Evolutionary conservation across 176 grass and related monocot species (phyloP).

Genomic region (barley (Hordeum vulgare)): DNA sequence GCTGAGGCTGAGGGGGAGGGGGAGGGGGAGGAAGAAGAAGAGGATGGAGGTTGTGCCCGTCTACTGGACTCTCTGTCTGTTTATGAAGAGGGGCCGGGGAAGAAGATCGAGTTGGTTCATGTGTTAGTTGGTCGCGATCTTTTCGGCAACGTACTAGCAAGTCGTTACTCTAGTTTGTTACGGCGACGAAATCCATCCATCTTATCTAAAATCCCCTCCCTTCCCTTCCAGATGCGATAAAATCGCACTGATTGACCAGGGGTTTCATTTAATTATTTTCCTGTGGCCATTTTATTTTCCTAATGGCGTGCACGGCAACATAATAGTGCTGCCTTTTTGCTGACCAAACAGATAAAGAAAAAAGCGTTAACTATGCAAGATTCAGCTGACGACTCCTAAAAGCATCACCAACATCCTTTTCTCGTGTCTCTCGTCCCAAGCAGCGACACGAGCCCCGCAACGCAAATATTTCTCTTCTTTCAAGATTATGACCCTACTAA

Average conservation of each 20-base stretch:
- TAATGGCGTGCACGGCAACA: not conserved
- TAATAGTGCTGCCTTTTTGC: not conserved
- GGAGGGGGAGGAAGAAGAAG: not conserved
- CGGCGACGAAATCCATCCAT: not conserved
- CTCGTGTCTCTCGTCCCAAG: not conserved
- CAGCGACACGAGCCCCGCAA: not conserved
- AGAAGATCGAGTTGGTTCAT: not conserved
- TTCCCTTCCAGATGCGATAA: too few species aligned
- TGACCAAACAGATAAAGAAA: not conserved
- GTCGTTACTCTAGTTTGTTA: not conserved
- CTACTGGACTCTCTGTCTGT: not conserved
- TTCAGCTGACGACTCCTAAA: not conserved
- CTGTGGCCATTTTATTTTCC: not conserved
- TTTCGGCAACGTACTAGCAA: not conserved
- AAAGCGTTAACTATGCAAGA: not conserved
- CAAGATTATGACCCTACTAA: not conserved
- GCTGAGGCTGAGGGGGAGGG: not conserved
- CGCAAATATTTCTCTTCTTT: not conserved
- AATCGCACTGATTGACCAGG: not conserved
- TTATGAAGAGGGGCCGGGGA: not conserved
- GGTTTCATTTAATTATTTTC: not conserved
- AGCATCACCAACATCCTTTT: not conserved
- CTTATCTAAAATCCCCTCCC: not conserved
- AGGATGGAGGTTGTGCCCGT: not conserved
- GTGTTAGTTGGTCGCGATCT: not conserved